Evolutionary conservation across 1,139 yeast genomes (phyloP).

Genomic region (Torulaspora globosa): DNA sequence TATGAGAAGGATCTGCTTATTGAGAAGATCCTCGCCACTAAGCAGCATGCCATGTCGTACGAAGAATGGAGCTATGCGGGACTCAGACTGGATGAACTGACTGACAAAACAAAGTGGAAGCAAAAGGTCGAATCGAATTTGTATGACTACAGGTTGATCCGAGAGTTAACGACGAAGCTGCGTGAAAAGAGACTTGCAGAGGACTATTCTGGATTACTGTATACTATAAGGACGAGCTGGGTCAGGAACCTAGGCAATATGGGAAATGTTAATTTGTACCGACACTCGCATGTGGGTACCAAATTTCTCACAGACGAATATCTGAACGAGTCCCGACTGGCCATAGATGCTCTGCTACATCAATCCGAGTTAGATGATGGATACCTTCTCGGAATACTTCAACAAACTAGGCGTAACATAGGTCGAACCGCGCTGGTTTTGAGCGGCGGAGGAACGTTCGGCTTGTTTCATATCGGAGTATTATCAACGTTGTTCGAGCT

Average conservation of each 20-base stretch:
- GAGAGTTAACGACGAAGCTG: slow-evolving; percentile 53
- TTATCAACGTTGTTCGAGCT: slow-evolving; percentile 70
- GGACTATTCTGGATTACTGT: slow-evolving; percentile 60
- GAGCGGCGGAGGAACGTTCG: slow-evolving; percentile 95
- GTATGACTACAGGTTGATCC: slow-evolving; percentile 68
- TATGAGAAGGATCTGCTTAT: slow-evolving; percentile 31
- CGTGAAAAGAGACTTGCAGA: slow-evolving; percentile 52
- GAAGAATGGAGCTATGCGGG: slow-evolving; percentile 68
- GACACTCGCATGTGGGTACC: slow-evolving; percentile 82
- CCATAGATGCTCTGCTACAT: slow-evolving; percentile 45
- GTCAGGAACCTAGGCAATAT: slow-evolving; percentile 81
- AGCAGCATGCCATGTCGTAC: slow-evolving; percentile 60
- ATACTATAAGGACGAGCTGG: slow-evolving; percentile 80
- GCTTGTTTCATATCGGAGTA: slow-evolving; percentile 89
- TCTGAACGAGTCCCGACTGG: slow-evolving; percentile 65
- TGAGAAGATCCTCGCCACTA: slow-evolving; percentile 44
- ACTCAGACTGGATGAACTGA: slow-evolving; percentile 56
- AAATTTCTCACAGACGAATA: slow-evolving; percentile 79
- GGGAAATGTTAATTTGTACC: slow-evolving; percentile 74
- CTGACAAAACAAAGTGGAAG: slow-evolving; percentile 67
- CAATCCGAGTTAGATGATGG: slow-evolving; percentile 58
- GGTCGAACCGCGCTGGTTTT: slow-evolving; percentile 91
- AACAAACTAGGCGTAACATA: slow-evolving; percentile 84
- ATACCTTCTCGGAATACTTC: slow-evolving; percentile 68
- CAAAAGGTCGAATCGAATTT: slow-evolving; percentile 52